phyloP scores from a whole-genome alignment of 2,329 filamentous ascomycete species.

The Biscogniauxia marginata region DNA sequence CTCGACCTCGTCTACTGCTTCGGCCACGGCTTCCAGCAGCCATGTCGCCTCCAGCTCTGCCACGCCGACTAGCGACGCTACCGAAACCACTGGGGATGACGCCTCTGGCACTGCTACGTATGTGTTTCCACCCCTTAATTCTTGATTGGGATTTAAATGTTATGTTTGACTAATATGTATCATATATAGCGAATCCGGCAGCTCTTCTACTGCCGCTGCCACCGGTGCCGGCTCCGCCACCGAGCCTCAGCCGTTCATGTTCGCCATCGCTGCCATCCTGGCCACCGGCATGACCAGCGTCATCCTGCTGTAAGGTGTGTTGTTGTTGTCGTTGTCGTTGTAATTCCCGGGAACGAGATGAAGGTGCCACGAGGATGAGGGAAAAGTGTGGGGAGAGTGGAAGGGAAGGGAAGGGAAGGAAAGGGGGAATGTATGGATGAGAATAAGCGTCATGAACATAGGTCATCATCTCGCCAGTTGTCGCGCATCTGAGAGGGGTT shows the following conservation, averaged over 20 bases:
- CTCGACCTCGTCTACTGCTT: constrained; percentile 15
- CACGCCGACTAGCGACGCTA: constrained; percentile 8
- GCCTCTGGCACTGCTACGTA: constrained; percentile 11
- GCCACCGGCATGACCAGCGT: constrained; percentile 20
- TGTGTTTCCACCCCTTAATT: constrained; percentile 9
- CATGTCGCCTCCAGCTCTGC: constrained; percentile 11
- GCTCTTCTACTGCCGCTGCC: constrained; percentile 7
- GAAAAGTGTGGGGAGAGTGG: not conserved
- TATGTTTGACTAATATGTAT: constrained; percentile 5
- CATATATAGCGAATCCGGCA: constrained; percentile 9
- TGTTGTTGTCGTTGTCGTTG: too few species aligned
- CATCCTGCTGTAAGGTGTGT: constrained; percentile 17
- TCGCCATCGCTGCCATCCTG: constrained; percentile 18
- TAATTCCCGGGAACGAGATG: not conserved
- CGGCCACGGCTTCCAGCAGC: constrained; percentile 12
- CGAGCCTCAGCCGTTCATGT: constrained; percentile 19
- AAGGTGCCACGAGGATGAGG: not conserved
- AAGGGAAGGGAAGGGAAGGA: not conserved
- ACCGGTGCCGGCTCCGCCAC: constrained; percentile 14
- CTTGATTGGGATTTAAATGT: not conserved
- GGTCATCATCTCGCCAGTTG: not conserved
- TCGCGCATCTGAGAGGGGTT: not conserved
- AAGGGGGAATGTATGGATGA: not conserved
- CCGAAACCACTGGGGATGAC: constrained; percentile 4
- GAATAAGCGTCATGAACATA: not conserved